Evolutionary conservation across 1,284 basidiomycete genomes (phyloP), one percentile per base, ranked within the genome.

Genomic region (Papiliotrema nemorosa): DNA sequence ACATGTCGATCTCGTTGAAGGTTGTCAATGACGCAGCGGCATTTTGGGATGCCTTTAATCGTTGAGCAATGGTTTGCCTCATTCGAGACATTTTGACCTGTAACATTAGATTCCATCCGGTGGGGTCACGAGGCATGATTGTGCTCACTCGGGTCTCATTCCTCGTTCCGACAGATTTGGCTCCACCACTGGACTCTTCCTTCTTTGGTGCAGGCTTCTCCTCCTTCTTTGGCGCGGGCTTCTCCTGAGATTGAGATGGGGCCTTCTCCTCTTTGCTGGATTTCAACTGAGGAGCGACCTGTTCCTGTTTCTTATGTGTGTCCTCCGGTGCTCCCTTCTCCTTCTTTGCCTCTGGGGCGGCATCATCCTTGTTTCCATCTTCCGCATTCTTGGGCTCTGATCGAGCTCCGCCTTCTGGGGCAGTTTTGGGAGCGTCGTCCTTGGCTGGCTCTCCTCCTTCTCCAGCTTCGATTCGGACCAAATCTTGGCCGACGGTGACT

Each of bases 1-100:
- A 92, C 94, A 98, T 98, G 80, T 98, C 94, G 71, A 98, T 91
- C 78, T 98, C 94, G 79, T 98, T 97, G 82, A 98, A 98, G 39
- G 94, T 98, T 47, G 96, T 98, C 59, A 98, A 78, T 52, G 91
- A 92, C 41, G 94, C 94, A 10, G 94, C 96, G 13, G 91, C 84
- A 76, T 97, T 97, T 77, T 98, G 94, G 37, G 93, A 96, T 74
- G 97, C 88, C 80, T 98, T 98, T 71, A 98, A 83, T 53, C 94
- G 89, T 78, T 96, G 91, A 43, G 94, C 89, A 67, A 98, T 98
- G 58, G 94, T 88, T 63, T 88, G 80, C 55, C 94, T 89, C 96
- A 98, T 98, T 50, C 91, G 86, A 74, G 83, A 91, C 91, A 97
- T 96, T 80, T 96, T 96, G 67, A 96, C 86, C 86, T 88, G 63